Conservation (phyloP, 768 basidiomycete species). For the Auricularia sp. region DNA sequence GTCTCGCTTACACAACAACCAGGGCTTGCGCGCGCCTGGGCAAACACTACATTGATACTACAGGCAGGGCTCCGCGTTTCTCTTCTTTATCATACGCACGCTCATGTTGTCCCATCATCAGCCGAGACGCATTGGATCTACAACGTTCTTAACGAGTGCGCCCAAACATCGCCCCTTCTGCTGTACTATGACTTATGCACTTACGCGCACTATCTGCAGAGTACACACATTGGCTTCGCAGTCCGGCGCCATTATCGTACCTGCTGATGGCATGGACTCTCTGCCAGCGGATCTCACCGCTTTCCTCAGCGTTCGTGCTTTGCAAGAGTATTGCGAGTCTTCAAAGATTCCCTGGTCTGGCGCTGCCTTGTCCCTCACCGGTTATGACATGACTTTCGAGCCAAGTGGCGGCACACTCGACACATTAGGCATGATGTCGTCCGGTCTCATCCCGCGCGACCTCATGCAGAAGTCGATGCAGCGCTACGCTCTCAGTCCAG, state of each 20-base stretch:
- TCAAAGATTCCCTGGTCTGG: slow-evolving; percentile 16
- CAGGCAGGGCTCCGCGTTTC: slow-evolving; percentile 20
- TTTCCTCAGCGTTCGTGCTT: slow-evolving; percentile 57
- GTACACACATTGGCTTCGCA: slow-evolving; percentile 64
- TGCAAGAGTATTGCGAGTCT: slow-evolving; percentile 35
- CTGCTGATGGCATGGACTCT: slow-evolving; percentile 69
- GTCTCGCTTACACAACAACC: not conserved
- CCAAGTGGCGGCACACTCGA: slow-evolving; percentile 56
- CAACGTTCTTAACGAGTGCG: slow-evolving; percentile 47
- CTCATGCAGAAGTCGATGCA: slow-evolving; percentile 19
- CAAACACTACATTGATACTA: slow-evolving; percentile 78
- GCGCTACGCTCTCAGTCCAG: slow-evolving; percentile 35
- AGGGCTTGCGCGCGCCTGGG: slow-evolving; percentile 67
- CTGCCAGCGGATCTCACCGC: slow-evolving; percentile 63
- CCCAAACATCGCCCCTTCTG: not conserved
- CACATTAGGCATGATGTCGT: slow-evolving; percentile 7
- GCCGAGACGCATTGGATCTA: slow-evolving; percentile 59
- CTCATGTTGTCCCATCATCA: not conserved
- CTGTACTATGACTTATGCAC: not conserved
- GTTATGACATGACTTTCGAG: slow-evolving; percentile 46
- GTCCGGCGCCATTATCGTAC: slow-evolving; percentile 66
- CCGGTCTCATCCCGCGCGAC: slow-evolving; percentile 20
- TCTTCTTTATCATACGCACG: no score
- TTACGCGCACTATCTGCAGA: slow-evolving; percentile 25
- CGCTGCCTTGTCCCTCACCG: slow-evolving; percentile 14